Conservation (phyloP, 129 eudicot species). For the Chrysanthemum seticuspe region DNA sequence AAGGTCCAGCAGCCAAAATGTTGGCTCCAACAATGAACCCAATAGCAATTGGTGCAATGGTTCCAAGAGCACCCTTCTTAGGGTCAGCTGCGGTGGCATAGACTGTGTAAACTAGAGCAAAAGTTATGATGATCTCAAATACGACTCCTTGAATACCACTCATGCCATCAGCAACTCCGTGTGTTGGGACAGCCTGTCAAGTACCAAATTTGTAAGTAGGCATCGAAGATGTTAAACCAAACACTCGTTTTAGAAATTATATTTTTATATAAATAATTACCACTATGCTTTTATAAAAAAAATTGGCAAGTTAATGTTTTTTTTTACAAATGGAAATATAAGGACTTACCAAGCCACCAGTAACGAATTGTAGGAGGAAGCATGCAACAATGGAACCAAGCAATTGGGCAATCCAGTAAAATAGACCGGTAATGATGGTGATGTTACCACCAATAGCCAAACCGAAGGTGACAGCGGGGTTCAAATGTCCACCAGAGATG, state of each 20-base stretch:
- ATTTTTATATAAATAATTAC: too few relatives aligned
- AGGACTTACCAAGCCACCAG: slow-evolving; percentile 33
- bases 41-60: slow-evolving; percentile 63
- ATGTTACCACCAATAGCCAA: slow-evolving; percentile 69
- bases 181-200: slow-evolving; percentile 50
- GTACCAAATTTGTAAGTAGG: not conserved
- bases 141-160: slow-evolving; percentile 45
- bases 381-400: slow-evolving; percentile 57
- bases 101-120: slow-evolving; percentile 50
- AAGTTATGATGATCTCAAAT: slow-evolving; percentile 48
- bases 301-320: not conserved
- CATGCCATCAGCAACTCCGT: slow-evolving; percentile 41
- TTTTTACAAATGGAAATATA: not conserved
- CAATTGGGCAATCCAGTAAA: slow-evolving; percentile 59
- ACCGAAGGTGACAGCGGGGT: slow-evolving; percentile 70
- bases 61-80: slow-evolving; percentile 68
- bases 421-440: slow-evolving; percentile 54
- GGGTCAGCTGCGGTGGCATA: slow-evolving; percentile 67
- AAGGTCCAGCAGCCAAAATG: slow-evolving; percentile 80
- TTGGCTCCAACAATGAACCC: slow-evolving; percentile 86
- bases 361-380: slow-evolving; percentile 46
- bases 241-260: too few relatives aligned
- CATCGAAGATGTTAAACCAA: too few relatives aligned
- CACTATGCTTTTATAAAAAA: too few relatives aligned
- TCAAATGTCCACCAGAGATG: slow-evolving; percentile 63